phyloP scores from a whole-genome alignment of 805 yeast species.

The Barnettozyma siamensis region DNA sequence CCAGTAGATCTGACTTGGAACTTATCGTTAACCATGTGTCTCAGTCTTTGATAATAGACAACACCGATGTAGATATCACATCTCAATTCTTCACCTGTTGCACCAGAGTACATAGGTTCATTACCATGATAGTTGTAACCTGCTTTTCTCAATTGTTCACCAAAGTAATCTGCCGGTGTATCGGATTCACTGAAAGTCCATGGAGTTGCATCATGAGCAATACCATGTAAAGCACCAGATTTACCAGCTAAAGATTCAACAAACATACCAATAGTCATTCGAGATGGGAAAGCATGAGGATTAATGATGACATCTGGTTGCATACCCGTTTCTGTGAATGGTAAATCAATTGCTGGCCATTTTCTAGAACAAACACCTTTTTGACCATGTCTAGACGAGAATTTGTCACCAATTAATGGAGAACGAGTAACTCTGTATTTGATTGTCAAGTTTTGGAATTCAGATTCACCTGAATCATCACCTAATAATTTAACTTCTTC shows the following conservation, averaged over 20 bases:
- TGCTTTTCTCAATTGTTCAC: conserved; percentile 79
- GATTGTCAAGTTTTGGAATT: conserved; percentile 79
- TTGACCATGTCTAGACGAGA: conserved; percentile 96
- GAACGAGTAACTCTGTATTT: conserved; percentile 88
- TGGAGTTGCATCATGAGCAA: conserved; percentile 96
- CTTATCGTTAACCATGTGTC: conserved; percentile 99
- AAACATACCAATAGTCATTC: conserved; percentile 99
- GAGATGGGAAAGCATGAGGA: conserved; percentile 99
- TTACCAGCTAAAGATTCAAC: conserved; percentile 98
- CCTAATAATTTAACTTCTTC: conserved; percentile 92
- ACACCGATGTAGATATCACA: conserved; percentile 96
- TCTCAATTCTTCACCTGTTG: conserved; percentile 94
- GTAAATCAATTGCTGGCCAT: conserved; percentile 97
- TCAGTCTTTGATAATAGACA: conserved; percentile 94
- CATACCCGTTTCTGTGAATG: conserved; percentile 92
- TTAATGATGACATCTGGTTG: conserved; percentile 97
- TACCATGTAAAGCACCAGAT: conserved; percentile 96
- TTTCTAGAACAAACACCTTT: conserved; percentile 98
- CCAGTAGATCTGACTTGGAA: conserved; percentile 99
- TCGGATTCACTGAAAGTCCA: conserved; percentile 89
- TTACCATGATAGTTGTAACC: conserved; percentile 98
- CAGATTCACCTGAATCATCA: conserved; percentile 68
- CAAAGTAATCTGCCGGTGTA: conserved; percentile 96
- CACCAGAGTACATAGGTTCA: conserved; percentile 98
- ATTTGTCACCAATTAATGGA: conserved; percentile 95